phyloP scores from a whole-genome alignment of 192 early-diverging fungal genomes.

The Jimgerdemannia lactiflua region DNA sequence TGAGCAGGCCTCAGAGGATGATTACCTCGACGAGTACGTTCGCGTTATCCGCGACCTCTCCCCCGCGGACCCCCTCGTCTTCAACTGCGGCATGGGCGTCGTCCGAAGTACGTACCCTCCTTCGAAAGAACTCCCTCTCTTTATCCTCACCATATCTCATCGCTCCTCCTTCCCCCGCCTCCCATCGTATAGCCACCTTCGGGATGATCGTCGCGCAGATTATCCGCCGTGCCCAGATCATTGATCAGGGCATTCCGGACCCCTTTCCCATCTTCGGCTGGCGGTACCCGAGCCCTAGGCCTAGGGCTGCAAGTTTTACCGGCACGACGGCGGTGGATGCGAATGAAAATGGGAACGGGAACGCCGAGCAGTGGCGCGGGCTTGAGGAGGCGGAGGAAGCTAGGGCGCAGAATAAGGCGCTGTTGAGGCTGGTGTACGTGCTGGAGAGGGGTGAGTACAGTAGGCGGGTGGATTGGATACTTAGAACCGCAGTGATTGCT shows the following conservation, averaged over 20 bases:
- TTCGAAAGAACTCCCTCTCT: no score
- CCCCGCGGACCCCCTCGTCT: conserved; percentile 45
- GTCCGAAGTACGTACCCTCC: conserved; percentile 41
- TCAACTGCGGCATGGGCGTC: conserved; percentile 66
- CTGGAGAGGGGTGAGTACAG: conserved; percentile 39
- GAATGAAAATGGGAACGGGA: neutral
- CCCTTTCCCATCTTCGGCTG: conserved; percentile 36
- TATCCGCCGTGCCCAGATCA: conserved; percentile 49
- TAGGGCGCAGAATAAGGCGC: conserved; percentile 38
- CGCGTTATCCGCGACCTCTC: conserved; percentile 34
- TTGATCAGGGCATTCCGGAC: conserved; percentile 29
- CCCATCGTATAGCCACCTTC: conserved; percentile 39
- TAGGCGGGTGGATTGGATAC: neutral
- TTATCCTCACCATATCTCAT: neutral
- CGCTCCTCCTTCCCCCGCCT: neutral
- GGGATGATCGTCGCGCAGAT: conserved; percentile 56
- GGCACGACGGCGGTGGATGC: neutral
- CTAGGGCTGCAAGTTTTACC: neutral
- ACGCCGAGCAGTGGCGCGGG: neutral
- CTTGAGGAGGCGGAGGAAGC: conserved; percentile 25
- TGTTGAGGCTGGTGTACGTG: conserved; percentile 53
- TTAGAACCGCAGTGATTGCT: neutral
- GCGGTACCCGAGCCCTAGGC: neutral
- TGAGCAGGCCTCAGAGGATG: conserved; percentile 58
- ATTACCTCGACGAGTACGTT: conserved; percentile 61